Base-by-base conservation (phyloP, 2,329 filamentous ascomycete genomes). In the Fusarium hostae region DNA sequence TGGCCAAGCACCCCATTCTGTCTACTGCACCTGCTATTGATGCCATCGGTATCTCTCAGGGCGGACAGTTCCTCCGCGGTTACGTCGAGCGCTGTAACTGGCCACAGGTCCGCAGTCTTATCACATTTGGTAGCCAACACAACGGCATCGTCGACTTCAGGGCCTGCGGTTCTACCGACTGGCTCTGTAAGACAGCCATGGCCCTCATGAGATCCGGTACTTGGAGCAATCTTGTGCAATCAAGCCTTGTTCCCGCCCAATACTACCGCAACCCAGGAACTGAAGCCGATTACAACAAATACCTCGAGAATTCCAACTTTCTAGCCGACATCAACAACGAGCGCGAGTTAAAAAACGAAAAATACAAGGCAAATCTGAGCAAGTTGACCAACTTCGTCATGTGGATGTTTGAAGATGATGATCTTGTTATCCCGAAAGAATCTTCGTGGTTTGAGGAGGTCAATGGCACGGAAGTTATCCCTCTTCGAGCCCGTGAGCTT, bases 301-400 rank as follows among this genome's bases (percentile, higher is more conserved):
- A 98, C 79, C 87, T 98, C 24, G 89, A 91, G 73, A 80, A 89
- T 78, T 96, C 93, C 76, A 95, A 95, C 79, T 98, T 97, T 81
- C 85, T 99, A 12, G 96, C 95, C 13, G 95, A 98, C 79, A 91
- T 98, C 82, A 99, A 99, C 82, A 98, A 98, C 80, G 96, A 99
- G 87, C 88, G 95, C 15, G 71, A 73, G 52, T 68, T 84, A 59
- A 97, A 97, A 88, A 97, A 94, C 77, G 77, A 82, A 39, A 86
- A 83, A 16, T 99, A 98, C 81, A 90, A 87, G 78, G 81, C 87
- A 75, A 92, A 95, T 78, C 74, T 99, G 51, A 87, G 86, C 11
- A 81, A 77, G 37, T 79, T 99, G 78, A 88, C 92, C 76, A 92
- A 91, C 75, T 92, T 98, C 71, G 94, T 93, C 70, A 93, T 98